A percentile compares a stretch with the other conserved stretches of the same genome.
Conservation (phyloP, 129 eudicot genomes). For the Flaveria trinervia region DNA sequence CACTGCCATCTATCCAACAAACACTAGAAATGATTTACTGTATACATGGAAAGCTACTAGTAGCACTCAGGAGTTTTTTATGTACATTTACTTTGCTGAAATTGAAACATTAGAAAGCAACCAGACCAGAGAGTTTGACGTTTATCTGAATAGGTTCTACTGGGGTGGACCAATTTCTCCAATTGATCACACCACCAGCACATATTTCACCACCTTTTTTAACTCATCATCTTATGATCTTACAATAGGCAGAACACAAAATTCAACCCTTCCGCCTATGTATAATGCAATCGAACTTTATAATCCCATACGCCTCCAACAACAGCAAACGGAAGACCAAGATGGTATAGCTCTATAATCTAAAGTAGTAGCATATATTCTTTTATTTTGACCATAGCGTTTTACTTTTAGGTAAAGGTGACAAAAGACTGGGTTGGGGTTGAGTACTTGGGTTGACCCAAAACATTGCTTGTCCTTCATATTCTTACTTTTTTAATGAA, state of each 20-base stretch:
- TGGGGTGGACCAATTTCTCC: conserved; percentile 18
- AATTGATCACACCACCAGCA: neutral
- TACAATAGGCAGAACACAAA: conserved; percentile 5
- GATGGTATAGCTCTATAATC: conserved; percentile 25
- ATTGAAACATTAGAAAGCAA: conserved; percentile 26
- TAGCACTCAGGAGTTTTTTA: conserved; percentile 14
- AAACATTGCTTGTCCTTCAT: neutral
- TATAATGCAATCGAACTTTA: conserved; percentile 41
- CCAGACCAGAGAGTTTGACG: conserved; percentile 39
- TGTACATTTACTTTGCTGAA: conserved; percentile 48
- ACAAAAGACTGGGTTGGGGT: neutral
- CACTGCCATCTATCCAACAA: neutral
- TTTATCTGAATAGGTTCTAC: conserved; percentile 31
- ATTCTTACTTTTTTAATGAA: neutral
- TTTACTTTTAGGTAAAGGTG: conserved; percentile 1
- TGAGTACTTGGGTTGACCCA: neutral
- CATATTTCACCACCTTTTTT: neutral
- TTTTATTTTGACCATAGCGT: neutral
- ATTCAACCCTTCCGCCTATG: conserved; percentile 43
- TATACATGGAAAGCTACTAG: conserved; percentile 14
- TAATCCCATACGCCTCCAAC: conserved; percentile 16
- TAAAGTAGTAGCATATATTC: neutral
- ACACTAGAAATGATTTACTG: neutral
- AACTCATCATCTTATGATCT: neutral
- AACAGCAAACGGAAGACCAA: conserved; percentile 31